These are phyloP conservation scores for Clathrospora elynae DNA, from an alignment of 2,329 filamentous ascomycete species.

Conservation along the genomic window DNA sequence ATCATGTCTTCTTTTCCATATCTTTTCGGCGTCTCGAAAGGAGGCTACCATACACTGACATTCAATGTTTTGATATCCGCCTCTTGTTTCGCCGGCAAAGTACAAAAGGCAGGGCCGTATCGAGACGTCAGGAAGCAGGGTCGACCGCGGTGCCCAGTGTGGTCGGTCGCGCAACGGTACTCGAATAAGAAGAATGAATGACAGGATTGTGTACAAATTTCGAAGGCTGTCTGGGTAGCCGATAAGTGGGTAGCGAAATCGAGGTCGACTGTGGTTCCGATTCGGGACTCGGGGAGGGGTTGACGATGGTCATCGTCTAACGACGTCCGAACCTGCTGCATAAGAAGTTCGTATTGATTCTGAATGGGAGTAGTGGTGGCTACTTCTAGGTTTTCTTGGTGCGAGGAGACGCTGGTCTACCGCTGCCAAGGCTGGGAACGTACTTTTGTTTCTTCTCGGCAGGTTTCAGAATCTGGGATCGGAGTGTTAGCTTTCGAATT, in stretches of 20 bases:
- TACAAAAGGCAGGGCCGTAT: constrained; percentile 26
- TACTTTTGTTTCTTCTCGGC: constrained; percentile 99
- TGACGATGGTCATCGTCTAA: constrained; percentile 59
- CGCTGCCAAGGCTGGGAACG: constrained; percentile 75
- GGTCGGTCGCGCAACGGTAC: constrained; percentile 21
- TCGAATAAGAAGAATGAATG: constrained; percentile 28
- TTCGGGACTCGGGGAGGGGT: constrained; percentile 41
- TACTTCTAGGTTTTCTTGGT: constrained; percentile 69
- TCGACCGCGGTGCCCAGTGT: constrained; percentile 8
- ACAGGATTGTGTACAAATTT: constrained; percentile 38
- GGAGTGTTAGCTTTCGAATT: constrained; percentile 25
- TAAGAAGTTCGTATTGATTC: constrained; percentile 54
- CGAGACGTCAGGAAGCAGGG: constrained; percentile 17
- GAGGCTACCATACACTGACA: constrained; percentile 4
- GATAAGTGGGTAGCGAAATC: constrained; percentile 43
- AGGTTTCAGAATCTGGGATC: constrained; percentile 86
- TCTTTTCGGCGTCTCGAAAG: too few species aligned
- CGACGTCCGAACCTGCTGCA: constrained; percentile 94
- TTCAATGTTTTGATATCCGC: constrained; percentile 13
- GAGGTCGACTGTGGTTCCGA: constrained; percentile 38
- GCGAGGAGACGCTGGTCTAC: constrained; percentile 72
- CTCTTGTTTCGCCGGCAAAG: constrained; percentile 35
- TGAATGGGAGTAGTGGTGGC: constrained; percentile 51
- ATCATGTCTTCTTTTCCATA: constrained; percentile 23
- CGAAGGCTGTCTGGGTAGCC: constrained; percentile 36